These are phyloP conservation scores for Polyplosphaeria fusca DNA, from an alignment of 495 filamentous ascomycete genomes.

Conservation along the genomic window DNA sequence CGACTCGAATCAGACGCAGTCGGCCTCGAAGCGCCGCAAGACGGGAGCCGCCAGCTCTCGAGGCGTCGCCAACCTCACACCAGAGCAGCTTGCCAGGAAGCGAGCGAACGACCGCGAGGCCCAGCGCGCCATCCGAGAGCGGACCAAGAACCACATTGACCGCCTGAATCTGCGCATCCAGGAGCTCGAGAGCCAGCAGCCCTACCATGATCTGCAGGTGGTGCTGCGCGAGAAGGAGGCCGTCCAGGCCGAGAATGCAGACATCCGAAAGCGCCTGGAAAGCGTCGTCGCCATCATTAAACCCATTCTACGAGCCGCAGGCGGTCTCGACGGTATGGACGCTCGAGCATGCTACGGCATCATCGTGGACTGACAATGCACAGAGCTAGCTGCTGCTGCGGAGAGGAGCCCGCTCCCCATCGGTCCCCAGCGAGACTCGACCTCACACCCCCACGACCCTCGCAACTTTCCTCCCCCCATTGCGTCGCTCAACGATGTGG, in stretches of 20 bases:
- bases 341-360: background rate
- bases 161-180: conserved; percentile 38
- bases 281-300: conserved; percentile 63
- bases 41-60: conserved; percentile 26
- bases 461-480: conserved; percentile 8
- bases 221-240: conserved; percentile 66
- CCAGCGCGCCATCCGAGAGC: conserved; percentile 44
- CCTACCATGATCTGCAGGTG: conserved; percentile 73
- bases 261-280: conserved; percentile 61
- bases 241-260: conserved; percentile 66
- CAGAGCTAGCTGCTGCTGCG: conserved; percentile 34
- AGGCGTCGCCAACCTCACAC: conserved; percentile 44
- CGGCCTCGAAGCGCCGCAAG: conserved; percentile 22
- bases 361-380: conserved; percentile 8
- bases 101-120: conserved; percentile 46
- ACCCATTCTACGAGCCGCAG: conserved; percentile 48
- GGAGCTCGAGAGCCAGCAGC: conserved; percentile 56
- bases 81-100: conserved; percentile 46
- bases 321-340: conserved; percentile 37
- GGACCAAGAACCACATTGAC: conserved; percentile 43
- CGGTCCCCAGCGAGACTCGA: conserved; percentile 2
- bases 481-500: background rate
- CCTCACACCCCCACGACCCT: conserved; percentile 12
- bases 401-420: conserved; percentile 24
- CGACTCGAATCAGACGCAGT: background rate